These are phyloP conservation scores for Fibroporia radiculosa DNA, from an alignment of 768 basidiomycete genomes.

Conservation along the genomic window DNA sequence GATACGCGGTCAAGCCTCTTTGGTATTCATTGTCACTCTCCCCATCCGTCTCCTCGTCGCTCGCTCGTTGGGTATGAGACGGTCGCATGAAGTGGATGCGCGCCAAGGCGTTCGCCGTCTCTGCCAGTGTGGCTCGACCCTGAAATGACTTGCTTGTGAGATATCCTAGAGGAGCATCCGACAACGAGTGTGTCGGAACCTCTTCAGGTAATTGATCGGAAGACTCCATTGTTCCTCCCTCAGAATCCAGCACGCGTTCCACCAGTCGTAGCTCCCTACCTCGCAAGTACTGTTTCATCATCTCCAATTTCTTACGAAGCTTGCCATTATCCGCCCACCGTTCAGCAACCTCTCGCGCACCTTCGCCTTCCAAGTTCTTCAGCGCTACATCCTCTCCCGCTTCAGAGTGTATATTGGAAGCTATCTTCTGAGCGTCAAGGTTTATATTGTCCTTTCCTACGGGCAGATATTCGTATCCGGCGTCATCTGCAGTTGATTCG, in stretches of 20 bases:
- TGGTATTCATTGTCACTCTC: conserved; percentile 38
- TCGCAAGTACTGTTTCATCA: conserved; percentile 38
- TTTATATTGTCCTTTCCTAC: neutral
- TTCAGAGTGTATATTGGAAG: conserved; percentile 5
- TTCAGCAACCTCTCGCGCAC: conserved; percentile 35
- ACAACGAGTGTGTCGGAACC: neutral
- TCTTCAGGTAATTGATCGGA: neutral
- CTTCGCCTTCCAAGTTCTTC: conserved; percentile 53
- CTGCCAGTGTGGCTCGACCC: conserved; percentile 13
- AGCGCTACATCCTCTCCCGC: conserved; percentile 40
- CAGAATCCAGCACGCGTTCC: conserved; percentile 22
- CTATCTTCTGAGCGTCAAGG: conserved; percentile 6
- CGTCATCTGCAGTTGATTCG: conserved; percentile 12
- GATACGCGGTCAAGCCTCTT: conserved; percentile 49
- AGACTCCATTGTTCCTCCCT: neutral
- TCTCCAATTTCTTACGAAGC: conserved; percentile 33
- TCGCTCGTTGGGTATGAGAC: conserved; percentile 25
- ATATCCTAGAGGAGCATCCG: neutral
- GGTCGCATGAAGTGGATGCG: conserved; percentile 20
- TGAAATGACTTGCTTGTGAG: neutral
- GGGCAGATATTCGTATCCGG: neutral
- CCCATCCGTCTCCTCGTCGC: conserved; percentile 36
- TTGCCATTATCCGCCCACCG: conserved; percentile 50
- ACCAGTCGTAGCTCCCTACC: conserved; percentile 27
- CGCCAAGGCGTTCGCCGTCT: conserved; percentile 13